Evolutionary conservation across 352 stramenopile species (phyloP).

Genomic region (Aphanomyces stellatus): DNA sequence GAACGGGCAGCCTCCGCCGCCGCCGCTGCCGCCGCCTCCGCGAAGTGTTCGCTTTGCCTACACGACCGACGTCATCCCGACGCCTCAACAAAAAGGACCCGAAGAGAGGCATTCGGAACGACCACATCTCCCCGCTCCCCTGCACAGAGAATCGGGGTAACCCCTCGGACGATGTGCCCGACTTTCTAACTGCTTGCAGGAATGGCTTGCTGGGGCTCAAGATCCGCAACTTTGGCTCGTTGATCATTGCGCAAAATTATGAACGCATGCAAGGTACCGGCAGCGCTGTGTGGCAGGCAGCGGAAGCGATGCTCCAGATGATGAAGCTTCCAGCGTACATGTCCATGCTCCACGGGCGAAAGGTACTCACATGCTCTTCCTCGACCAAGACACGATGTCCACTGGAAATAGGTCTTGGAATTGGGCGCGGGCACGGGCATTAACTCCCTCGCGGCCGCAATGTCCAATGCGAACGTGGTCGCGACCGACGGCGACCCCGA

Average conservation of each 20-base stretch:
- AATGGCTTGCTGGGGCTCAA: conserved; percentile 13
- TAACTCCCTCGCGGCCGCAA: conserved; percentile 2
- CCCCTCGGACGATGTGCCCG: too few species aligned
- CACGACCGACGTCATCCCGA: neutral
- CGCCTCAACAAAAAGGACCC: neutral
- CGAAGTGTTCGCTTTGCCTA: conserved; percentile 9
- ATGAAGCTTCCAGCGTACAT: conserved; percentile 5
- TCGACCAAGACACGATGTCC: too few species aligned
- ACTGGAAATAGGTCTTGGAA: conserved; percentile 13
- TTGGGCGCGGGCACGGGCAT: conserved; percentile 10
- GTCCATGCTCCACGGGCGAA: conserved; percentile 5
- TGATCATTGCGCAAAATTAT: conserved; percentile 14
- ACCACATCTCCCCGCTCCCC: neutral
- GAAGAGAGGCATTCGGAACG: neutral
- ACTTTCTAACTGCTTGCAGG: too few species aligned
- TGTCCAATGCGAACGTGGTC: conserved; percentile 3
- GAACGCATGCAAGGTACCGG: conserved; percentile 10
- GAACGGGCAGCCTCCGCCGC: neutral
- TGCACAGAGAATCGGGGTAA: conserved; percentile 4
- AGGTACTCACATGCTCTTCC: neutral
- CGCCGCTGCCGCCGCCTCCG: neutral
- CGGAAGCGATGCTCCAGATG: conserved; percentile 12
- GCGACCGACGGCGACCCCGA: conserved; percentile 10
- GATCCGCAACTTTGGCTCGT: conserved; percentile 10
- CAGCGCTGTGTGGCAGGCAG: conserved; percentile 13